phyloP scores from a whole-genome alignment of 2,329 filamentous ascomycete species.

The Corynespora cassiicola region DNA sequence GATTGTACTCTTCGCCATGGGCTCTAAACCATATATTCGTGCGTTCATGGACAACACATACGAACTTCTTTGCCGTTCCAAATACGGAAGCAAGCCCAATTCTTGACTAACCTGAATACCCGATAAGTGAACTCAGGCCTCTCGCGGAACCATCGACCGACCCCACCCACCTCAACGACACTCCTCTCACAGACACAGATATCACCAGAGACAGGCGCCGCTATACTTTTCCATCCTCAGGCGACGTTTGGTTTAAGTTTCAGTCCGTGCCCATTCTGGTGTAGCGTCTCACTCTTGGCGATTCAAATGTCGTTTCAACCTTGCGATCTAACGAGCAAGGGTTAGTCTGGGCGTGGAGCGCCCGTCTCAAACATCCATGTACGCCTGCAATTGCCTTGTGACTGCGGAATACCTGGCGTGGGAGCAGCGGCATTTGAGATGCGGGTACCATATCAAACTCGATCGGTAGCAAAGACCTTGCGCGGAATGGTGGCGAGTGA shows the following conservation, averaged over 20 bases:
- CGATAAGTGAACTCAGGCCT: too few relatives aligned
- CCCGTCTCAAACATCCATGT: slow-evolving; percentile 19
- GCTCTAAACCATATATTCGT: too few relatives aligned
- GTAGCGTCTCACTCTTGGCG: slow-evolving; percentile 39
- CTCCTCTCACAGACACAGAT: too few relatives aligned
- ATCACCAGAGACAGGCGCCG: too few relatives aligned
- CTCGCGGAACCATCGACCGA: too few relatives aligned
- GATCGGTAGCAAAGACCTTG: slow-evolving; percentile 19
- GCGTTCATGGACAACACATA: too few relatives aligned
- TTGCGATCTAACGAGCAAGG: slow-evolving; percentile 25
- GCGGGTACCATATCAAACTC: slow-evolving; percentile 24
- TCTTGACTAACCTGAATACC: too few relatives aligned
- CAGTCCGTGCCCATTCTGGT: slow-evolving; percentile 21
- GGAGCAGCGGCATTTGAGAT: slow-evolving; percentile 17
- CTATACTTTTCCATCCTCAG: slow-evolving; percentile 1
- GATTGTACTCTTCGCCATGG: too few relatives aligned
- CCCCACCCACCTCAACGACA: too few relatives aligned
- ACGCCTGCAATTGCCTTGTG: slow-evolving; percentile 18
- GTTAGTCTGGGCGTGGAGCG: slow-evolving; percentile 19
- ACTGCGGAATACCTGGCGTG: slow-evolving; percentile 8
- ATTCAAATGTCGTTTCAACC: slow-evolving; percentile 38
- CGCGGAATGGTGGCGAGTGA: too few relatives aligned
- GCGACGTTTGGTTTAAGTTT: slow-evolving; percentile 30
- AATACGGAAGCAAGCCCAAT: too few relatives aligned
- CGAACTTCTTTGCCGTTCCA: too few relatives aligned